Evolutionary conservation across 805 yeast species (phyloP).

Genomic region (Kodamaea leandrae): DNA sequence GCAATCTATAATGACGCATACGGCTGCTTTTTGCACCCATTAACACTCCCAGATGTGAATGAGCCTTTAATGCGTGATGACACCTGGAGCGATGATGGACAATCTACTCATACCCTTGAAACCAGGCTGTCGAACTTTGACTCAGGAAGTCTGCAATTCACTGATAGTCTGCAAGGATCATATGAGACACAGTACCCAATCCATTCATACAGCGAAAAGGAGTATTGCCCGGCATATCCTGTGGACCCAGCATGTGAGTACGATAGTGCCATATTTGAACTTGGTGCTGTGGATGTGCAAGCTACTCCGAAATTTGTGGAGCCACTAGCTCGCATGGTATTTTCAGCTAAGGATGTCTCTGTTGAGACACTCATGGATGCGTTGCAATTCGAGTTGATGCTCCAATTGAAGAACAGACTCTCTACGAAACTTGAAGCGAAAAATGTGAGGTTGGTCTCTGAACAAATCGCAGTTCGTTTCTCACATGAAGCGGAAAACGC

Average conservation of each 20-base stretch:
- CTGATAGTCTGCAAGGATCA: background rate
- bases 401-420: slow-evolving; percentile 36
- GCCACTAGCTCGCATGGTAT: slow-evolving; percentile 36
- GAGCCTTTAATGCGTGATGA: slow-evolving; percentile 39
- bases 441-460: slow-evolving; percentile 49
- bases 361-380: slow-evolving; percentile 57
- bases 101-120: background rate
- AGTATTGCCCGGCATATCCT: slow-evolving; percentile 26
- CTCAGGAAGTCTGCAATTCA: background rate
- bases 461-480: slow-evolving; percentile 34
- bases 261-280: slow-evolving; percentile 52
- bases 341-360: slow-evolving; percentile 33
- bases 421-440: slow-evolving; percentile 31
- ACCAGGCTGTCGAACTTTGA: background rate
- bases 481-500: slow-evolving; percentile 12
- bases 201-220: background rate
- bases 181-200: background rate
- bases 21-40: slow-evolving; percentile 56
- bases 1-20: slow-evolving; percentile 45
- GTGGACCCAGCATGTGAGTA: slow-evolving; percentile 45
- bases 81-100: background rate
- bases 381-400: slow-evolving; percentile 59
- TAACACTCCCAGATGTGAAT: slow-evolving; percentile 62
- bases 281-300: slow-evolving; percentile 49
- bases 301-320: slow-evolving; percentile 46